Conservation (phyloP, 768 basidiomycete species). For the Lactarius sanguifluus region DNA sequence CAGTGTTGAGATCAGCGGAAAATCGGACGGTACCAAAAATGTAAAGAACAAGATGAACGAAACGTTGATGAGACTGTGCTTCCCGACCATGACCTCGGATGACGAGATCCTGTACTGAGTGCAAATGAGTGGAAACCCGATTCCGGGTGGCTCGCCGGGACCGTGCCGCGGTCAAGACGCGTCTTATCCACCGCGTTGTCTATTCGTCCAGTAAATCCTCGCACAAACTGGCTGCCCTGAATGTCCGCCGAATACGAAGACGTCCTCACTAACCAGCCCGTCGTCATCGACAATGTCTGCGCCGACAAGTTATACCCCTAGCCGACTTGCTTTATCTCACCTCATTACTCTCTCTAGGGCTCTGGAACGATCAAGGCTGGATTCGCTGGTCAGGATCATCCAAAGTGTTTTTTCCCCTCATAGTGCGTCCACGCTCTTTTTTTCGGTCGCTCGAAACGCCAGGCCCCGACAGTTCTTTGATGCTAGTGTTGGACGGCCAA, state of each 20-base stretch:
- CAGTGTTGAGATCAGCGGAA: neutral
- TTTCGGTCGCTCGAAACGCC: slow-evolving; percentile 13
- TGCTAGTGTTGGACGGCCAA: slow-evolving; percentile 88
- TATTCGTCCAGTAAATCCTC: neutral
- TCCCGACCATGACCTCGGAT: slow-evolving; percentile 4
- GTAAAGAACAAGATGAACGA: slow-evolving; percentile 11
- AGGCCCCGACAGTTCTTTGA: neutral
- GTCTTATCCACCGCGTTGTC: slow-evolving; percentile 7
- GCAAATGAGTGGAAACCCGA: neutral
- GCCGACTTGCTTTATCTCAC: slow-evolving; percentile 30
- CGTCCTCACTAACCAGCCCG: slow-evolving; percentile 96
- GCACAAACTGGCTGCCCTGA: slow-evolving; percentile 7
- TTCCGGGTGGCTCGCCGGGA: too few species aligned
- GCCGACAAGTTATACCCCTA: slow-evolving; percentile 13
- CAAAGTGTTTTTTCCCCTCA: slow-evolving; percentile 98
- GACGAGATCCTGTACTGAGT: neutral
- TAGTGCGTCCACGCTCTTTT: slow-evolving; percentile 67
- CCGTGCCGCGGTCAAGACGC: slow-evolving; percentile 8
- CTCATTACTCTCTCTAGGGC: slow-evolving; percentile 56
- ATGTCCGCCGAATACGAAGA: slow-evolving; percentile 92
- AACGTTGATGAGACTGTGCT: neutral
- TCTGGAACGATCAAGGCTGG: slow-evolving; percentile 99
- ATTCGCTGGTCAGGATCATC: slow-evolving; percentile 98
- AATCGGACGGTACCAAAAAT: slow-evolving; percentile 29
- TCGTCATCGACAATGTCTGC: slow-evolving; percentile 97